phyloP scores from a whole-genome alignment of 2,329 filamentous ascomycete species.

The Uncinocarpus reesii region DNA sequence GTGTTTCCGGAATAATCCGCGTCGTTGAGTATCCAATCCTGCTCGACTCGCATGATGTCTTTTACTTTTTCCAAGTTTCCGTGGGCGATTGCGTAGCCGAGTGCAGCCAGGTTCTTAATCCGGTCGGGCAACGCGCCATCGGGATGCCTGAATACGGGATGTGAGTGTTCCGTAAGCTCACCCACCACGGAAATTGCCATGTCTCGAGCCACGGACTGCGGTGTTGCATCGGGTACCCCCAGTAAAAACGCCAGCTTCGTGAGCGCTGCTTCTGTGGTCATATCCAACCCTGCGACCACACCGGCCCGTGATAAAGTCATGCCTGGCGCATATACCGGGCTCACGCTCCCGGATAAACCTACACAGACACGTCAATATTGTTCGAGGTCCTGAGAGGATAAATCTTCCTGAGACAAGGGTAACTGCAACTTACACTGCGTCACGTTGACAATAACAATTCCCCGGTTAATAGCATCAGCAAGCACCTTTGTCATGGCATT shows the following conservation, averaged over 20 bases:
- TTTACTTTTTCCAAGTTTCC: slow-evolving; percentile 56
- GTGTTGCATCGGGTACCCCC: slow-evolving; percentile 53
- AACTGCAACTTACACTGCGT: slow-evolving; percentile 62
- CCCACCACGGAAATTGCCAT: slow-evolving; percentile 72
- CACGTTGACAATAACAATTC: slow-evolving; percentile 79
- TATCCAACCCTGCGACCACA: slow-evolving; percentile 78
- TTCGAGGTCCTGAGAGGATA: too few relatives aligned
- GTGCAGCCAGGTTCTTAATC: slow-evolving; percentile 58
- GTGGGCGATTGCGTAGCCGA: slow-evolving; percentile 69
- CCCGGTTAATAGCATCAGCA: slow-evolving; percentile 63
- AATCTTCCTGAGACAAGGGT: background rate
- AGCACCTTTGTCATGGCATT: slow-evolving; percentile 70
- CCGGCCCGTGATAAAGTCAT: slow-evolving; percentile 71
- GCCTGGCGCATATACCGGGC: slow-evolving; percentile 65
- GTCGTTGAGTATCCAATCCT: slow-evolving; percentile 58
- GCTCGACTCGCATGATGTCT: slow-evolving; percentile 57
- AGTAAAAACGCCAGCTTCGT: slow-evolving; percentile 85
- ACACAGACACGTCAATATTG: background rate
- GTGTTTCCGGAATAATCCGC: slow-evolving; percentile 77
- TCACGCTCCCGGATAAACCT: slow-evolving; percentile 58
- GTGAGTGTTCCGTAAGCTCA: slow-evolving; percentile 68
- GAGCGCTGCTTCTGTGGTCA: slow-evolving; percentile 82
- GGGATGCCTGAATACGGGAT: slow-evolving; percentile 67
- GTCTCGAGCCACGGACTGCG: slow-evolving; percentile 54
- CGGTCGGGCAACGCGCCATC: slow-evolving; percentile 47